Percentiles rank a stretch among this genome's conserved stretches.
phyloP scores from a whole-genome alignment of 768 basidiomycete genomes.

The Lentinula sp. region DNA sequence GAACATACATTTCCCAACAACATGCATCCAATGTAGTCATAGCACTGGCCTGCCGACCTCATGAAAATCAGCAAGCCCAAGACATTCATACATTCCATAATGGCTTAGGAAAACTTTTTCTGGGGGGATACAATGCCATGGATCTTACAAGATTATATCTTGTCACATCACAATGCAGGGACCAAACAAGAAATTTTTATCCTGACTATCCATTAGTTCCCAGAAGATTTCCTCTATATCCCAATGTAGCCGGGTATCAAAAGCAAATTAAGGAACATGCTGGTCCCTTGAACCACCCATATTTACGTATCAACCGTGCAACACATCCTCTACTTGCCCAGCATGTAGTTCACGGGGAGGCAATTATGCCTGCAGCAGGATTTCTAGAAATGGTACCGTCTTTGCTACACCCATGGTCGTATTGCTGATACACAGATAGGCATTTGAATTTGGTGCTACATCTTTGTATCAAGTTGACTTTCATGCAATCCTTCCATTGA shows the following conservation, averaged over 20 bases:
- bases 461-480: constrained; percentile 15
- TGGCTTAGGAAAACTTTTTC: no score
- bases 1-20: constrained; percentile 26
- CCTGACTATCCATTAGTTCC: constrained; percentile 28
- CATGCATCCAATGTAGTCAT: constrained; percentile 13
- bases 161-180: no score
- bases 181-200: no score
- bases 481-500: constrained; percentile 14
- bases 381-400: constrained; percentile 29
- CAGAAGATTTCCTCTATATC: constrained; percentile 17
- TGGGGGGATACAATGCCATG: no score
- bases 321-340: constrained; percentile 31
- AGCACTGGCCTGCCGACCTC: constrained; percentile 16
- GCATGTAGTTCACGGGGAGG: constrained; percentile 33
- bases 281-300: constrained; percentile 14
- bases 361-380: constrained; percentile 37
- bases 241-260: constrained; percentile 8
- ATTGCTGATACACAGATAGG: neutral
- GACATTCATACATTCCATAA: no score
- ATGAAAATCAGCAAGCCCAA: constrained; percentile 22
- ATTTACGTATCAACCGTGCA: constrained; percentile 5
- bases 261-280: constrained; percentile 17
- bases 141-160: no score
- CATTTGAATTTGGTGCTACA: constrained; percentile 9
- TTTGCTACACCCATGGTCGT: neutral